A percentile compares a stretch with the other conserved stretches of the same genome.
phyloP scores from a whole-genome alignment of 257 asterid species.

The Sherardia arvensis region DNA sequence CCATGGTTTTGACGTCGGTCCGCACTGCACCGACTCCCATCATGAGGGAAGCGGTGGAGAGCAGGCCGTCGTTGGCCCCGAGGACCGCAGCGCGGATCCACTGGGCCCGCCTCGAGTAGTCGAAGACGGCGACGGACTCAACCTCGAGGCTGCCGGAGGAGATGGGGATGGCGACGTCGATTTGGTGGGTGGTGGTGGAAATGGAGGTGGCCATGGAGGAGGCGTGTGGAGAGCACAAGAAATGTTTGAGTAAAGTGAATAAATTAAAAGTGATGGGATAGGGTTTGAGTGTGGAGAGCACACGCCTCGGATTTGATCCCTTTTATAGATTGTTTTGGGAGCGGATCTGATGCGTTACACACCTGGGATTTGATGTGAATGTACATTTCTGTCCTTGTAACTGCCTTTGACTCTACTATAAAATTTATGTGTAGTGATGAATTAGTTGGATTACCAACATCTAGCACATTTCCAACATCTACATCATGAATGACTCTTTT shows the following conservation, averaged over 20 bases:
- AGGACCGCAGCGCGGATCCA: slow-evolving; percentile 73
- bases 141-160: background rate
- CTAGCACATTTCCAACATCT: background rate
- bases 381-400: background rate
- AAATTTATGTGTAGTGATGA: too few species aligned
- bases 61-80: slow-evolving; percentile 65
- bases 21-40: slow-evolving; percentile 62
- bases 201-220: background rate
- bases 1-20: slow-evolving; percentile 42
- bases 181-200: background rate
- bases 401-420: background rate
- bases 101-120: slow-evolving; percentile 51
- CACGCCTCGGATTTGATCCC: slow-evolving; percentile 27
- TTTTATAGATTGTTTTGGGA: background rate
- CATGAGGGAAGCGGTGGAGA: slow-evolving; percentile 64
- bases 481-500: background rate
- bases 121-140: slow-evolving; percentile 14
- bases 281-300: slow-evolving; percentile 38
- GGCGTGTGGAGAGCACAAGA: slow-evolving; percentile 9
- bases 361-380: background rate
- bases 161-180: background rate
- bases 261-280: too few species aligned
- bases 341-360: background rate
- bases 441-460: background rate
- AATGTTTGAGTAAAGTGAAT: background rate